Evolutionary conservation across 1,139 yeast genomes (phyloP).

Genomic region (Zygosaccharomyces pseudobailii): DNA sequence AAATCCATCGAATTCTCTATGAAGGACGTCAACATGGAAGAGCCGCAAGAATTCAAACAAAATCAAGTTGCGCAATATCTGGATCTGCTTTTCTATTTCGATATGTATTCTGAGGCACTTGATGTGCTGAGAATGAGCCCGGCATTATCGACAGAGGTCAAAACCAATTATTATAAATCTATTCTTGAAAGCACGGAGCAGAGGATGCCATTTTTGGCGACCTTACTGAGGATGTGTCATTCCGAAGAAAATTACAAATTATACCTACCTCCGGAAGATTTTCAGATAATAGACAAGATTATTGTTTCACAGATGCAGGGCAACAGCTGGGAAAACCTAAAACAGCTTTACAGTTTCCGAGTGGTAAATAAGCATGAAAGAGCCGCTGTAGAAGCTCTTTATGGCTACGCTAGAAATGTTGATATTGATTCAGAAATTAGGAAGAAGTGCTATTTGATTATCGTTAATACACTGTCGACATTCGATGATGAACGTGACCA

Average conservation of each 20-base stretch:
- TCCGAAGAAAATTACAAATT: conserved; percentile 9
- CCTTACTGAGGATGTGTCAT: conserved; percentile 22
- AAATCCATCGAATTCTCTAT: conserved; percentile 28
- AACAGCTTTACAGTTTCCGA: conserved; percentile 29
- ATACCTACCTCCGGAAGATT: conserved; percentile 32
- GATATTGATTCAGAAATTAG: conserved; percentile 14
- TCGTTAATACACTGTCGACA: conserved; percentile 27
- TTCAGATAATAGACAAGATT: conserved; percentile 47
- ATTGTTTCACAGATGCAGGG: conserved; percentile 16
- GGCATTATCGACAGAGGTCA: conserved; percentile 18
- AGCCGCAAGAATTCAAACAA: conserved; percentile 21
- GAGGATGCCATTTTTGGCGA: conserved; percentile 23
- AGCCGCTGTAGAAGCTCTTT: conserved; percentile 32
- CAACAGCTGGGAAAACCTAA: conserved; percentile 23
- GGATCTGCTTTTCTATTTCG: conserved; percentile 25
- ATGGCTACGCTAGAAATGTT: conserved; percentile 17
- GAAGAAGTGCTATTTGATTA: conserved; percentile 24
- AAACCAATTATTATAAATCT: conserved; percentile 22
- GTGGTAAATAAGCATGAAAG: conserved; percentile 28
- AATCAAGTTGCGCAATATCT: conserved; percentile 27
- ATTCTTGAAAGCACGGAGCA: conserved; percentile 25
- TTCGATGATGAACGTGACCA: conserved; percentile 44
- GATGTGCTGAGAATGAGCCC: conserved; percentile 32
- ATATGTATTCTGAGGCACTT: conserved; percentile 27
- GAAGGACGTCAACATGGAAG: conserved; percentile 16